Evolutionary conservation across 371 early-diverging fungal species (phyloP), one percentile per base, ranked within the genome.

Genomic region (Mortierella sp.): DNA sequence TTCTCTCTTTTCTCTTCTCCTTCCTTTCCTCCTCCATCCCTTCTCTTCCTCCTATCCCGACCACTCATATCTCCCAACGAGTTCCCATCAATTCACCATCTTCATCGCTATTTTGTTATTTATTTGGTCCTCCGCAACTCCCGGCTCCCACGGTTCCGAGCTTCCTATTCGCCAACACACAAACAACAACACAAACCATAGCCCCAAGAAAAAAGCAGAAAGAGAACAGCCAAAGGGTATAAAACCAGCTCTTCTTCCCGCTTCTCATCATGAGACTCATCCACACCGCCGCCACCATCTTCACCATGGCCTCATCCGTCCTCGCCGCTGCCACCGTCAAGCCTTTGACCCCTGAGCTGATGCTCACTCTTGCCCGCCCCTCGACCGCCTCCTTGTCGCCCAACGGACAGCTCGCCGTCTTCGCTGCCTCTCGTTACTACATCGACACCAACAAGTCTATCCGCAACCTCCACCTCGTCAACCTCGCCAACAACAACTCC

Each of bases 291-390:
- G 61, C 80, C 39, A 29, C 79, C 69, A 44, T 71, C 73, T 24
- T 76, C 80, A 58, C 73, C 41, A 71, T 76, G 74, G 71, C 44
- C 26, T 16, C 63, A 16, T 26, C 78, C 63, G 55, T 77, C 39
- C 55, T 50, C 48, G 58, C 76, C n/a, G 47, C 75, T 16, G 45
- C 66, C 63, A 41, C n/a, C 29, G 19, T 65, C 16, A 66, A 73
- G 58, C 85, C 85, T 10, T 87, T 91, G 29, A 87, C 87, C 19
- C 90, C 92, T 19, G 72, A 79, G 61, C 87, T 87, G 48, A 81
- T 92, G 63, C 87, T 90, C 66, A 79, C 90, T 44, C 78, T 92
- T 9, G 86, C 90, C 26, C 87, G 89, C 31, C 91, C 91, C 10
- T 85, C 86, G 9, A 73, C 73, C 14, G 86, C 88, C n/a, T 52